phyloP scores from a whole-genome alignment of 2,329 filamentous ascomycete genomes.

The Hortaea werneckii region DNA sequence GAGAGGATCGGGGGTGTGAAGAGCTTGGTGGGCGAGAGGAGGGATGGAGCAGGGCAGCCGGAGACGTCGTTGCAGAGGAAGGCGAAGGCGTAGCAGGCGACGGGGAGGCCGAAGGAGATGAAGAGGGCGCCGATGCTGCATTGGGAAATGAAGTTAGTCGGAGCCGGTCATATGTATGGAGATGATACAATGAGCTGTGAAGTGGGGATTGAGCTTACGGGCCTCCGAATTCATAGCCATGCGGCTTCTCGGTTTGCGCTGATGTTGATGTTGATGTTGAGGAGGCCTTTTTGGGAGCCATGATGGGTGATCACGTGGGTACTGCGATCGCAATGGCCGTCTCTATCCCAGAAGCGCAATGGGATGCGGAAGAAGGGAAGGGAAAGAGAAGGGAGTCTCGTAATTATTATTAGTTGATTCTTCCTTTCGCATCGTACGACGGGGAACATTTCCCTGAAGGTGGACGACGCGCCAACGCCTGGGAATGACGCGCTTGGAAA shows the following conservation, averaged over 20 bases:
- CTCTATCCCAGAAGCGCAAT: too few species aligned
- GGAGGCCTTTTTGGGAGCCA: neutral
- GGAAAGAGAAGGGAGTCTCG: too few species aligned
- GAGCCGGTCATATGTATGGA: too few species aligned
- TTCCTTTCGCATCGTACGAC: too few species aligned
- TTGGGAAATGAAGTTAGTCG: neutral
- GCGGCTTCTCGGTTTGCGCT: conserved; percentile 9
- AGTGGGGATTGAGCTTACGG: conserved; percentile 29
- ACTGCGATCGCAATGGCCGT: too few species aligned
- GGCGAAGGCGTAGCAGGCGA: conserved; percentile 66
- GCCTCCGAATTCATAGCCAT: conserved; percentile 39
- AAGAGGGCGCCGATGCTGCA: conserved; percentile 52
- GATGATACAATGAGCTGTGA: neutral
- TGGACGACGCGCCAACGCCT: too few species aligned
- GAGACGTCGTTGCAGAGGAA: conserved; percentile 89
- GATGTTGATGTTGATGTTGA: neutral
- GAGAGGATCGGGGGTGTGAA: conserved; percentile 19
- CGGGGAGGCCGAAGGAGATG: conserved; percentile 71
- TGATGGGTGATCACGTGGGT: neutral
- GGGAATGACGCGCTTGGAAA: too few species aligned
- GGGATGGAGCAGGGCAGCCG: conserved; percentile 77
- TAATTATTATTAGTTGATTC: too few species aligned
- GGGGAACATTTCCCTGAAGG: too few species aligned
- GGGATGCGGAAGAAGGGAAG: too few species aligned
- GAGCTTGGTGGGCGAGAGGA: conserved; percentile 62